phyloP scores from a whole-genome alignment of 768 basidiomycete genomes.

The Mycena vulgaris region DNA sequence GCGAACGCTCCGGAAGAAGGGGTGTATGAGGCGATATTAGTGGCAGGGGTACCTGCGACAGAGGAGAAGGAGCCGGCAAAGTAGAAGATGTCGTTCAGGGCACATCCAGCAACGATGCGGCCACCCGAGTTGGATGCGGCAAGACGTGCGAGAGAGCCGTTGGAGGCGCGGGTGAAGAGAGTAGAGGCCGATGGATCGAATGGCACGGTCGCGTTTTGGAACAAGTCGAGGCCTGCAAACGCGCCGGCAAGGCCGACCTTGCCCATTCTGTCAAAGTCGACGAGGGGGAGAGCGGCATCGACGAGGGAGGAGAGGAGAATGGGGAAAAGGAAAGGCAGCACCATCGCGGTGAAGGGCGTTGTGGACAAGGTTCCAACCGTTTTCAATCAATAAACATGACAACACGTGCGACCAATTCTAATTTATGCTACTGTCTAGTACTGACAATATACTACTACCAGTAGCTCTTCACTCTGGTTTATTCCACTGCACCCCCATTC shows the following conservation, averaged over 20 bases:
- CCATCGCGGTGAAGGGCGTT: constrained; percentile 31
- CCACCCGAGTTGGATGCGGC: constrained; percentile 89
- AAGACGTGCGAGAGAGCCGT: constrained; percentile 78
- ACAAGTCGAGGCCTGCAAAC: constrained; percentile 89
- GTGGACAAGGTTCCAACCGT: constrained; percentile 8
- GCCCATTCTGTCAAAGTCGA: constrained; percentile 91
- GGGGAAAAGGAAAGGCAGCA: constrained; percentile 42
- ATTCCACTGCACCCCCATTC: constrained; percentile 51
- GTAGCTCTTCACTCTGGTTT: neutral
- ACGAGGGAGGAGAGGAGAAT: constrained; percentile 49
- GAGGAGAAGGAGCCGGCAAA: constrained; percentile 89
- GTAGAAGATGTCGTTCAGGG: constrained; percentile 78
- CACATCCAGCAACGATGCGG: constrained; percentile 80
- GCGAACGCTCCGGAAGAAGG: constrained; percentile 71
- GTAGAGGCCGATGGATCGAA: constrained; percentile 84
- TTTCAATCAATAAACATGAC: constrained; percentile 11
- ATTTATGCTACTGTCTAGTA: too few relatives aligned
- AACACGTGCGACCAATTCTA: constrained; percentile 13
- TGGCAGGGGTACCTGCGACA: constrained; percentile 69
- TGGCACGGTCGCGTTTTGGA: constrained; percentile 69
- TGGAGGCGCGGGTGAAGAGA: constrained; percentile 73
- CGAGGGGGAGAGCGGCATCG: constrained; percentile 63
- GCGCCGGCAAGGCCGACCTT: constrained; percentile 90
- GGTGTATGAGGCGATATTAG: constrained; percentile 86
- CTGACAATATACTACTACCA: too few relatives aligned